Base-by-base conservation (phyloP, 2,329 filamentous ascomycete genomes). In the Macrophomina pseudophaseolina region DNA sequence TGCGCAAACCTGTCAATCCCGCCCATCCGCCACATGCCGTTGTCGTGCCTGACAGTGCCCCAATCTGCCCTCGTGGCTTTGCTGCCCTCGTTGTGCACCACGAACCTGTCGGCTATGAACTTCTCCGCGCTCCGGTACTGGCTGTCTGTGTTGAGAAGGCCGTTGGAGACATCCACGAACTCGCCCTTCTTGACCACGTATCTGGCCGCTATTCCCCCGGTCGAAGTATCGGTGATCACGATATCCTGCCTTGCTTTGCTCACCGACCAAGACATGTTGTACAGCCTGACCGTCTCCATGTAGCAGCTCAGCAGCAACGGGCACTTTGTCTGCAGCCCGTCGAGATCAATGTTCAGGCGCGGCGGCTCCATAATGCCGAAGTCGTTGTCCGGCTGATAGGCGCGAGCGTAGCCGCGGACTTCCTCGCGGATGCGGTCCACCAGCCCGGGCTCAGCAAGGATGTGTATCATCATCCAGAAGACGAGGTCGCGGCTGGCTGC, bases 1-100 rank as follows among this genome's bases (percentile, higher is more conserved):
- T 86, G 81, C 2, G 83, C 84, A 68, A 86, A 84, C 1, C 76
- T 83, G n/a, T 64, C 69, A 68, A 68, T 78, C 76, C 11, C 77
- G 67, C 38, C 77, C 77, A 66, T 62, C 16, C 44, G 38, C 65
- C 65, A 66, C 65, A 66, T 66, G 56, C 65, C 65, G n/a, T 54
- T 49, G 40, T 63, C 48, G 56, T 66, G 54, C 18, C 40, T 62
- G 40, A 63, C 65, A 23, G 48, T 46, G 30, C 58, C 65, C 65
- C 65, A 66, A 30, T 66, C 65, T 38, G 58, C 58, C 12, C 9
- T 35, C 12, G 32, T 35, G 12, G 63, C 49, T 9, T 75, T 69
- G 40, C 72, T 73, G 71, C 74, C 78, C 3, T 66, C 68, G 58
- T 71, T 69, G 7, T 76, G 74, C 33, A 76, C 68, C 8, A 74